Conservation (phyloP, 306 rosid genomes). For the Dalbergia cultrata region DNA sequence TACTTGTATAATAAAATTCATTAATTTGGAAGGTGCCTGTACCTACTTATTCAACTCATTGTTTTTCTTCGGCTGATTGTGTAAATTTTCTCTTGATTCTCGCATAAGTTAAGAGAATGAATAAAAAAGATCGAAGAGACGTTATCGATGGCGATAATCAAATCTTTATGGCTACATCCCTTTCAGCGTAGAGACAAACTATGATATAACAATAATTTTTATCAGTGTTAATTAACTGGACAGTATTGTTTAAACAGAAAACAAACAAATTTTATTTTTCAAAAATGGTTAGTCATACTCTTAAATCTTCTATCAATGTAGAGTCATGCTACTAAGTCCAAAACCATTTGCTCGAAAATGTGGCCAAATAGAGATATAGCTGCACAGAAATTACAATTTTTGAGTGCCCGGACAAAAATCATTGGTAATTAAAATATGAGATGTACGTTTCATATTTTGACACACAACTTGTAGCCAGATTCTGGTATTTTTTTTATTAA, state of each 20-base stretch:
- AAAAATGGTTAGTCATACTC: background rate
- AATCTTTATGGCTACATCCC: background rate
- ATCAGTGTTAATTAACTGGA: background rate
- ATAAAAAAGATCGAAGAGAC: background rate
- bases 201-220: background rate
- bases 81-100: background rate
- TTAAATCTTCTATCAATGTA: background rate
- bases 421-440: too few species aligned
- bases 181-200: background rate
- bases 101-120: background rate
- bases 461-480: too few species aligned
- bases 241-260: background rate
- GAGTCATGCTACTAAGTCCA: too few species aligned
- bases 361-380: too few species aligned
- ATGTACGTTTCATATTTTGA: too few species aligned
- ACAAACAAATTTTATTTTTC: background rate
- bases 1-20: background rate
- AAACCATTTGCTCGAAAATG: too few species aligned
- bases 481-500: too few species aligned
- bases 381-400: too few species aligned
- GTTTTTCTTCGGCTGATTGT: background rate
- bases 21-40: background rate
- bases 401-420: too few species aligned
- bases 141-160: background rate
- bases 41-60: background rate